phyloP scores from a whole-genome alignment of 2,329 filamentous ascomycete species.

The Penicillium oxalicum region DNA sequence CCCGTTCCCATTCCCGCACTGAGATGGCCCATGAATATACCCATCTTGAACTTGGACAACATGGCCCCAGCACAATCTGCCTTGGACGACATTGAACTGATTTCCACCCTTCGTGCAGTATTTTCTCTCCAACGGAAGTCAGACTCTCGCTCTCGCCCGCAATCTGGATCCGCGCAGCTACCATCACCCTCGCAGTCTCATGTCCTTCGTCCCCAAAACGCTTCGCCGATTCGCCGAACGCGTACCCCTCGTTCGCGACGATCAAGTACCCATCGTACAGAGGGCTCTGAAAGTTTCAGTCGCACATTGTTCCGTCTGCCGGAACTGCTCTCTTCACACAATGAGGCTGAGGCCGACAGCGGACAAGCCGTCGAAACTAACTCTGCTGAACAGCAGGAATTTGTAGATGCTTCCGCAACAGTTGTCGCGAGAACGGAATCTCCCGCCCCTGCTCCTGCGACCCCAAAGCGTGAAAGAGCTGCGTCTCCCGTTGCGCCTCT shows the following conservation, averaged over 20 bases:
- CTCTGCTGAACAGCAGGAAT: neutral
- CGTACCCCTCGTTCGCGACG: constrained; percentile 27
- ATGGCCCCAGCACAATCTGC: neutral
- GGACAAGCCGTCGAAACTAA: constrained; percentile 9
- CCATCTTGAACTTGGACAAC: neutral
- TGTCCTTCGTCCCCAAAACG: constrained; percentile 3
- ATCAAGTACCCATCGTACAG: constrained; percentile 24
- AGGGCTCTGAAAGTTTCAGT: constrained; percentile 28
- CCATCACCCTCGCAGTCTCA: neutral
- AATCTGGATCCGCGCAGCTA: neutral
- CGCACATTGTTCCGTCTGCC: constrained; percentile 32
- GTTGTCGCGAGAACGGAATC: neutral
- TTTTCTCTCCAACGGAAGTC: neutral
- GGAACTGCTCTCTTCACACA: constrained; percentile 19
- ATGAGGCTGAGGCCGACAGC: constrained; percentile 13
- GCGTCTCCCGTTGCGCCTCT: neutral
- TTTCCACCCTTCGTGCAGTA: neutral
- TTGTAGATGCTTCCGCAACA: neutral
- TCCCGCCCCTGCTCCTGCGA: neutral
- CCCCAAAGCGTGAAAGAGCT: constrained; percentile 2
- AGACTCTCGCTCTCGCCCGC: neutral
- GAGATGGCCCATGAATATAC: neutral
- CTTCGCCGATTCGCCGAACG: constrained; percentile 12
- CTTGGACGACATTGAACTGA: constrained; percentile 1
- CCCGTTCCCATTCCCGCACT: neutral